A percentile compares a stretch with the other conserved stretches of the same genome.
phyloP scores from a whole-genome alignment of 2,329 filamentous ascomycete genomes.

The Trichoderma endophyticum region DNA sequence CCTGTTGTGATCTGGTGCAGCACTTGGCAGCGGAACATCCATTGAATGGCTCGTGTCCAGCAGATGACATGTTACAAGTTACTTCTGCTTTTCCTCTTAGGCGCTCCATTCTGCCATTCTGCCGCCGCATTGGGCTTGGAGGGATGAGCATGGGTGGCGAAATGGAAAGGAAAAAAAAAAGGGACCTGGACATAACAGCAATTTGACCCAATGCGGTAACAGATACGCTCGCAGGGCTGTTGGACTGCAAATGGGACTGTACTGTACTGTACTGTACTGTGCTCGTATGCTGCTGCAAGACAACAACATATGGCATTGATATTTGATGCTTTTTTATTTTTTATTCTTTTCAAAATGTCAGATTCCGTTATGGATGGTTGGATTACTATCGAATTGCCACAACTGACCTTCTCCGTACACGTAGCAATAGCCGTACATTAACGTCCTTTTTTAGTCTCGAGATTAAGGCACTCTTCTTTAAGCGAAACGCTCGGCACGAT shows the following conservation, averaged over 20 bases:
- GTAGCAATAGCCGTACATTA: neutral
- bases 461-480: neutral
- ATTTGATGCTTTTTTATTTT: neutral
- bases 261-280: neutral
- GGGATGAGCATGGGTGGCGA: neutral
- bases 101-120: neutral
- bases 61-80: neutral
- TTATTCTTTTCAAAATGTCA: neutral
- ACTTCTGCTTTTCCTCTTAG: neutral
- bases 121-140: neutral
- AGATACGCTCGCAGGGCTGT: conserved; percentile 7
- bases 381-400: neutral
- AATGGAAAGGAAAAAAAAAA: neutral
- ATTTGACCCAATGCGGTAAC: neutral
- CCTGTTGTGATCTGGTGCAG: neutral
- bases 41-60: too few species aligned
- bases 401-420: neutral
- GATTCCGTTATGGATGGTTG: neutral
- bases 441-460: neutral
- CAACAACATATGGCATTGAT: neutral
- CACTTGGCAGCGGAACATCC: neutral
- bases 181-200: neutral
- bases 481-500: neutral
- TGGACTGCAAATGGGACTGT: neutral
- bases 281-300: neutral